These are phyloP conservation scores for Fusarium phyllophilum DNA, from an alignment of 2,329 filamentous ascomycete species.

Conservation along the genomic window DNA sequence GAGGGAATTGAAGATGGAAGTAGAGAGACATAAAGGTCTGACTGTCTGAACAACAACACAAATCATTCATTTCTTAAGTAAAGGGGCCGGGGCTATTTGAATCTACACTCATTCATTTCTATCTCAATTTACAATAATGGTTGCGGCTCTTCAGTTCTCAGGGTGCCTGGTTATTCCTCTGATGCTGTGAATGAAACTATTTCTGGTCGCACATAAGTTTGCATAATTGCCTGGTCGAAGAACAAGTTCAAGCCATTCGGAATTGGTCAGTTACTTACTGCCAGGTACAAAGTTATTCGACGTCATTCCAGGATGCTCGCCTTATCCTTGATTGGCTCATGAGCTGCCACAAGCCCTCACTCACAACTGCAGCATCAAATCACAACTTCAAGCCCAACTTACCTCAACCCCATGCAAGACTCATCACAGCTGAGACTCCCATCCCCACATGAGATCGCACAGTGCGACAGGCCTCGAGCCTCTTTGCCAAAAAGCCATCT, in stretches of 20 bases:
- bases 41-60: background rate
- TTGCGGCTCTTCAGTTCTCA: background rate
- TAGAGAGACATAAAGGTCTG: background rate
- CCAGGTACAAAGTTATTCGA: background rate
- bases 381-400: background rate
- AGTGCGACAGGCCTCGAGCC: slow-evolving; percentile 18
- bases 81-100: background rate
- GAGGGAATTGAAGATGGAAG: background rate
- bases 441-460: slow-evolving; percentile 1
- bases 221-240: background rate
- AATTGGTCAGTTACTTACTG: background rate
- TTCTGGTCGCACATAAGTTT: background rate
- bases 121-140: background rate
- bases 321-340: slow-evolving; percentile 14
- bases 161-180: background rate
- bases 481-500: slow-evolving; percentile 25
- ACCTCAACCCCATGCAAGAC: slow-evolving; percentile 19
- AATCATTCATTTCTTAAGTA: background rate
- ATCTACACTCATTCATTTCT: background rate
- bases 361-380: slow-evolving; percentile 7
- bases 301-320: background rate
- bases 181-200: background rate
- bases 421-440: slow-evolving; percentile 11
- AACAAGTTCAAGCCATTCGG: background rate
- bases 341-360: slow-evolving; percentile 10